Conservation (phyloP, 805 yeast genomes). For the Kodamaea kaohsiungensis region DNA sequence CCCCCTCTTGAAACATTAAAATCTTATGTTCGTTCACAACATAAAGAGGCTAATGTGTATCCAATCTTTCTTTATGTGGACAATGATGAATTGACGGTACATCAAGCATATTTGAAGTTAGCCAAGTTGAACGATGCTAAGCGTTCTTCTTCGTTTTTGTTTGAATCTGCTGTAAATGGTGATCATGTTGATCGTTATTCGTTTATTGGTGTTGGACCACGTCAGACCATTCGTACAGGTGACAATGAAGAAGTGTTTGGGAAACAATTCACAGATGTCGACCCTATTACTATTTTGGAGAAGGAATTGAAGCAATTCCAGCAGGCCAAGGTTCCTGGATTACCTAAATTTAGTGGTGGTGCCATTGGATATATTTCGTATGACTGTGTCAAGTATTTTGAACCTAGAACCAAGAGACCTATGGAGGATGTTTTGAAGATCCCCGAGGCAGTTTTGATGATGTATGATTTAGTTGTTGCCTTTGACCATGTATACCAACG, state of each 20-base stretch:
- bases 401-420: constrained; percentile 79
- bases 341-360: constrained; percentile 88
- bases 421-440: constrained; percentile 77
- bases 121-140: constrained; percentile 58
- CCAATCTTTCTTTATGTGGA: constrained; percentile 77
- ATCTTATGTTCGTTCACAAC: constrained; percentile 23
- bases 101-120: constrained; percentile 83
- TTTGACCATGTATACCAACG: constrained; percentile 94
- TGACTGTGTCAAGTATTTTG: constrained; percentile 95
- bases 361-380: constrained; percentile 95
- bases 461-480: constrained; percentile 86
- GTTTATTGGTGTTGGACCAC: constrained; percentile 85
- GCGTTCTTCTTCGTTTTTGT: constrained; percentile 70
- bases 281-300: constrained; percentile 78
- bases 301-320: constrained; percentile 62
- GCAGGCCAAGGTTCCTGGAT: constrained; percentile 78
- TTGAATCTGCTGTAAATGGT: constrained; percentile 88
- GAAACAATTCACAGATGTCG: constrained; percentile 51
- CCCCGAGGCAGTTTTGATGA: constrained; percentile 92
- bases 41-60: constrained; percentile 55
- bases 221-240: constrained; percentile 82
- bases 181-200: constrained; percentile 89
- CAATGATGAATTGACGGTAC: constrained; percentile 83
- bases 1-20: constrained; percentile 36
- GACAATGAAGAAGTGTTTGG: constrained; percentile 44